Conservation (phyloP, 139 green algal genomes). For the Limnomonas spitsbergensis region DNA sequence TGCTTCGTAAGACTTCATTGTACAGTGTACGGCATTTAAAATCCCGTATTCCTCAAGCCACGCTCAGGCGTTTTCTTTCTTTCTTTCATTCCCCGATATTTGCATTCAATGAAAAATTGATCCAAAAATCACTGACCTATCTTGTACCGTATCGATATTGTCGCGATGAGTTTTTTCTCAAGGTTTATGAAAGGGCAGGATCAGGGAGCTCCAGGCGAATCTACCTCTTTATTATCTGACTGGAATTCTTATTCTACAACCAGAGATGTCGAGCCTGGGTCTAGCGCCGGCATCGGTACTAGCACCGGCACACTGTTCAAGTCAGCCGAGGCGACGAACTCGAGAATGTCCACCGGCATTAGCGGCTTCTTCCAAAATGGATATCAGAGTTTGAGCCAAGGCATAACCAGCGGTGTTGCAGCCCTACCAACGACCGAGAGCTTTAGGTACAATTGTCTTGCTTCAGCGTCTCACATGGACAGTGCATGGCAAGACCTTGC, state of each 20-base stretch:
- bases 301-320: not conserved
- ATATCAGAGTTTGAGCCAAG: not conserved
- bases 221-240: not conserved
- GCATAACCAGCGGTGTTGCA: not conserved
- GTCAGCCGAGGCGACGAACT: not conserved
- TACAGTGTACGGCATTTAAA: too few species aligned
- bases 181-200: not conserved
- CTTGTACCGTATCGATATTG: too few species aligned
- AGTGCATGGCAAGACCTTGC: too few species aligned
- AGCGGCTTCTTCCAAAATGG: not conserved
- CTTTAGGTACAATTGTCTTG: slow-evolving; percentile 4
- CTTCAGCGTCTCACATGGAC: not conserved
- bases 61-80: too few species aligned
- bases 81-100: too few species aligned
- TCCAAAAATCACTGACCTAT: too few species aligned
- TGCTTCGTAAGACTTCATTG: too few species aligned
- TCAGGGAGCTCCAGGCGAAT: not conserved
- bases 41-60: too few species aligned
- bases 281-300: not conserved
- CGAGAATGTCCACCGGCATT: not conserved
- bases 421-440: slow-evolving; percentile 9
- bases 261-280: not conserved
- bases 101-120: too few species aligned
- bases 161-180: not conserved
- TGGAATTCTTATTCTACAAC: not conserved